Conservation (phyloP, 2,329 filamentous ascomycete genomes). For the Teratosphaeria destructans region DNA sequence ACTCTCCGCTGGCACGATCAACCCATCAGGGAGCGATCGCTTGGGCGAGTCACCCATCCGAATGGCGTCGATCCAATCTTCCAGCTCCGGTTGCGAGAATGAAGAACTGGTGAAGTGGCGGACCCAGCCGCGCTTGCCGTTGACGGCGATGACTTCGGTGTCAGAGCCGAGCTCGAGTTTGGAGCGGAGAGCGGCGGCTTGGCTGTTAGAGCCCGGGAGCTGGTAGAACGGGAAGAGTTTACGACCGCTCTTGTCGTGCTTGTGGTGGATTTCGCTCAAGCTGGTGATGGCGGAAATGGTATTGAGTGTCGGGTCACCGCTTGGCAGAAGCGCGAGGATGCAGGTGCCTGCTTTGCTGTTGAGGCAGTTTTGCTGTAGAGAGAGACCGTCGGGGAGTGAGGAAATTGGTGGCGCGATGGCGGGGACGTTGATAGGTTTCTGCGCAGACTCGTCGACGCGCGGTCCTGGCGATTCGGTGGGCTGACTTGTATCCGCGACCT, state of each 20-base stretch:
- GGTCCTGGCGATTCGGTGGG: constrained; percentile 47
- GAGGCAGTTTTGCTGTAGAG: constrained; percentile 63
- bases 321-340: constrained; percentile 61
- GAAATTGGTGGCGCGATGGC: constrained; percentile 49
- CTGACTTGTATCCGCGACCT: constrained; percentile 36
- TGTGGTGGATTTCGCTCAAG: constrained; percentile 65
- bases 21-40: constrained; percentile 51
- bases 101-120: constrained; percentile 53
- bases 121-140: constrained; percentile 80
- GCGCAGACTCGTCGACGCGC: constrained; percentile 29
- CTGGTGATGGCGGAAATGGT: constrained; percentile 39
- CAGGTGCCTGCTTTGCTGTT: constrained; percentile 69
- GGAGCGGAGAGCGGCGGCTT: constrained; percentile 44
- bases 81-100: constrained; percentile 45
- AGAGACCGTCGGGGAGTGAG: constrained; percentile 51
- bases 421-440: constrained; percentile 42
- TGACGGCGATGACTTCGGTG: constrained; percentile 69
- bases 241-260: constrained; percentile 55
- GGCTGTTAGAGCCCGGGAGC: constrained; percentile 54
- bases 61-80: constrained; percentile 84
- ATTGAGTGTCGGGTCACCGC: constrained; percentile 9
- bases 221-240: constrained; percentile 77
- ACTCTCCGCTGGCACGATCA: constrained; percentile 24
- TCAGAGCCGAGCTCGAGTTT: constrained; percentile 49
- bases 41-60: constrained; percentile 79